Percentiles rank a stretch among this genome's conserved stretches.
phyloP scores from a whole-genome alignment of 306 rosid genomes.

The Crotalaria pallida region DNA sequence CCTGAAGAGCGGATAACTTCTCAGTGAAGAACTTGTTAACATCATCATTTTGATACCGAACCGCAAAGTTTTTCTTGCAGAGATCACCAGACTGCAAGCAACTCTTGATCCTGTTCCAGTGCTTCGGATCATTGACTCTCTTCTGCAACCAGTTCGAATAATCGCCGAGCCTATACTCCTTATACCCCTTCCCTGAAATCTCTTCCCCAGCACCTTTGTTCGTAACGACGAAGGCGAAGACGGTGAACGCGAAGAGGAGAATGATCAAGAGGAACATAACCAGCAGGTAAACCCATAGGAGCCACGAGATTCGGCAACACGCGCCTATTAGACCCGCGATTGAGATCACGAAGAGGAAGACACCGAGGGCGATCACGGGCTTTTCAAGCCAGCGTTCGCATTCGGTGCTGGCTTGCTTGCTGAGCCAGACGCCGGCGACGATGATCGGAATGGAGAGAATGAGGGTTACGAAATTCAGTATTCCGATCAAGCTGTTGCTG shows the following conservation, averaged over 20 bases:
- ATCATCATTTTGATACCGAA: constrained; percentile 10
- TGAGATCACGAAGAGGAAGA: constrained; percentile 57
- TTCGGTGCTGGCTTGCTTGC: constrained; percentile 47
- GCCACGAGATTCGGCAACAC: constrained; percentile 59
- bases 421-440: constrained; percentile 54
- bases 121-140: constrained; percentile 40
- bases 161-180: constrained; percentile 77
- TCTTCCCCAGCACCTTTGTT: constrained; percentile 61
- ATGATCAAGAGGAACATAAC: constrained; percentile 80
- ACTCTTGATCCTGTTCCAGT: constrained; percentile 62
- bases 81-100: constrained; percentile 53
- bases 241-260: constrained; percentile 47
- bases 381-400: constrained; percentile 60
- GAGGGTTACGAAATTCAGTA: constrained; percentile 58
- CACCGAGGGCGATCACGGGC: constrained; percentile 63
- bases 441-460: constrained; percentile 67
- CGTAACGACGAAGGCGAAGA: constrained; percentile 64
- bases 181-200: constrained; percentile 41
- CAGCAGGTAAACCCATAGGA: constrained; percentile 69
- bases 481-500: constrained; percentile 62
- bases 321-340: constrained; percentile 72
- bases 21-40: constrained; percentile 16
- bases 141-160: constrained; percentile 82
- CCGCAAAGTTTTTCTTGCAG: constrained; percentile 27
- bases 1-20: constrained; percentile 51